These are phyloP conservation scores for Podospora comata DNA, from an alignment of 495 filamentous ascomycete species.

Conservation along the genomic window DNA sequence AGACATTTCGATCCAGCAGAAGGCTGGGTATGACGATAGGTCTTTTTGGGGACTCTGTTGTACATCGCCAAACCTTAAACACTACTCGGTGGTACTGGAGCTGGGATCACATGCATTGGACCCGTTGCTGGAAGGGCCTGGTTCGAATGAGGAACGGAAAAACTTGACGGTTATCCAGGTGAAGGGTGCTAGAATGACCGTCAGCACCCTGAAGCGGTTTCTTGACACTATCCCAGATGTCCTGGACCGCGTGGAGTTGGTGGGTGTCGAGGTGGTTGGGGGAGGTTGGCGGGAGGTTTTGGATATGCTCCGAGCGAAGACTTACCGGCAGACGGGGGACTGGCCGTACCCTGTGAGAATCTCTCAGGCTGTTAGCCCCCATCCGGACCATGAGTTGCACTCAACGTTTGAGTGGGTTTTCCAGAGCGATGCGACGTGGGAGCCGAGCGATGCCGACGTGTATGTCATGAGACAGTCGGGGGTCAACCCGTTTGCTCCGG, in stretches of 20 bases:
- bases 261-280: background rate
- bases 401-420: background rate
- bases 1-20: background rate
- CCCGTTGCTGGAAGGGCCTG: too few species aligned
- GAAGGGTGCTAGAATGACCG: background rate
- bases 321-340: background rate
- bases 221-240: background rate
- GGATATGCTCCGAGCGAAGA: background rate
- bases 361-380: background rate
- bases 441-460: background rate
- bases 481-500: background rate
- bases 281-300: background rate
- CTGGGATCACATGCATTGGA: too few species aligned
- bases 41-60: background rate
- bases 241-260: background rate
- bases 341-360: background rate
- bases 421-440: background rate
- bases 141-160: background rate
- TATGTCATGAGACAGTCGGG: background rate
- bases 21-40: too few species aligned
- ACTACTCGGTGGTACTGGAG: background rate
- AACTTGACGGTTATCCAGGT: background rate
- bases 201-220: background rate
- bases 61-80: background rate
- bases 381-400: background rate